Conservation (phyloP, 441 rosid genomes). For the Biscutella laevigata region DNA sequence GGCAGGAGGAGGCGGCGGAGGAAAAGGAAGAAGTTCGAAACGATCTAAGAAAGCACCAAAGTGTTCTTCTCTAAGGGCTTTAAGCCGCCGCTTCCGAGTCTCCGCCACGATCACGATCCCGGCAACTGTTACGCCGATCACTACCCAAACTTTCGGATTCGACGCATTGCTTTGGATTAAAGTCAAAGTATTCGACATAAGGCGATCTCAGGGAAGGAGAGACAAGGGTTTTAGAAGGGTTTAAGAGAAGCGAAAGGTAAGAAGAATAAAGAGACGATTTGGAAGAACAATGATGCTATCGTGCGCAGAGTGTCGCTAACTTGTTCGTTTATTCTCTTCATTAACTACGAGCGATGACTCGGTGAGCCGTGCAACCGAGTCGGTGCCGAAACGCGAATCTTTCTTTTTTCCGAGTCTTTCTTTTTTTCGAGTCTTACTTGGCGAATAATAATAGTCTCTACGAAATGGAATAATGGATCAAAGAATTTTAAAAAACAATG, state of each 20-base stretch:
- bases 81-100: slow-evolving; percentile 45
- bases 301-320: slow-evolving; percentile 18
- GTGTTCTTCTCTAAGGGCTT: slow-evolving; percentile 34
- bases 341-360: slow-evolving; percentile 4
- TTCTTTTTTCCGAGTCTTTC: too few species aligned
- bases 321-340: background rate
- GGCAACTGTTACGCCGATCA: slow-evolving; percentile 71
- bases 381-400: slow-evolving; percentile 13
- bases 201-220: slow-evolving; percentile 15
- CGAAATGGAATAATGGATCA: background rate
- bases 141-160: slow-evolving; percentile 66
- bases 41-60: slow-evolving; percentile 72
- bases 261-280: background rate
- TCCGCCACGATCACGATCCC: slow-evolving; percentile 58
- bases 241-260: slow-evolving; percentile 18
- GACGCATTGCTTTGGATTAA: slow-evolving; percentile 40
- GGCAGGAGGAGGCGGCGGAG: slow-evolving; percentile 89
- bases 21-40: slow-evolving; percentile 58
- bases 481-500: background rate
- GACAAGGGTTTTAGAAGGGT: slow-evolving; percentile 34
- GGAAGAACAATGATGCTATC: background rate
- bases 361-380: slow-evolving; percentile 7
- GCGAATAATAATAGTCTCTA: background rate
- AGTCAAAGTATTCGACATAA: slow-evolving; percentile 40
- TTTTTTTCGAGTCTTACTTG: background rate